These are phyloP conservation scores for Coccinonectria pachysandricola DNA, from an alignment of 2,329 filamentous ascomycete species.

Conservation along the genomic window DNA sequence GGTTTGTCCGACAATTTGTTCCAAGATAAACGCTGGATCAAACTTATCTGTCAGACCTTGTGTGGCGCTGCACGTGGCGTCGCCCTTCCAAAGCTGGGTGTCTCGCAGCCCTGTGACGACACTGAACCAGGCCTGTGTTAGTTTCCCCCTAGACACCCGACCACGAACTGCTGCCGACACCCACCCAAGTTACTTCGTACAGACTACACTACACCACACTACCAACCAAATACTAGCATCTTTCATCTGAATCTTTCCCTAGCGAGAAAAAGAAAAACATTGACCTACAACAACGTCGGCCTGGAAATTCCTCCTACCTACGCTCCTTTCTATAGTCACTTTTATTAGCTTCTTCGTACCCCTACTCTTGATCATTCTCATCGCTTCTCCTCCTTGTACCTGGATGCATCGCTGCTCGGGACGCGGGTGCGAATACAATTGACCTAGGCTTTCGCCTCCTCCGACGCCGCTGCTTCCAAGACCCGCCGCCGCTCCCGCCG, in stretches of 20 bases:
- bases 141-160: conserved; percentile 7
- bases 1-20: no score
- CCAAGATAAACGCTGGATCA: no score
- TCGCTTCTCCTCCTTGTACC: conserved; percentile 1
- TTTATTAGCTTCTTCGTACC: no score
- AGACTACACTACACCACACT: no score
- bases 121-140: conserved; percentile 14
- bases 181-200: no score
- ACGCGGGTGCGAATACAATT: conserved; percentile 7
- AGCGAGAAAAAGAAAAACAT: no score
- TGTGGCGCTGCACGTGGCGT: conserved; percentile 14
- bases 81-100: conserved; percentile 9
- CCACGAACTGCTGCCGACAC: not conserved
- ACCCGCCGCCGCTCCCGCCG: conserved; percentile 1
- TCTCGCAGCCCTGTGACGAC: conserved; percentile 20
- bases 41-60: no score
- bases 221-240: no score
- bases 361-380: no score
- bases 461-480: conserved; percentile 3
- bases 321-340: conserved; percentile 1
- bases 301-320: not conserved
- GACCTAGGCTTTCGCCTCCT: conserved; percentile 2
- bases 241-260: no score
- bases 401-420: conserved; percentile 4
- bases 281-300: conserved; percentile 4